Base-by-base conservation (phyloP, 305 asterid species). In the Rubia occidens region DNA sequence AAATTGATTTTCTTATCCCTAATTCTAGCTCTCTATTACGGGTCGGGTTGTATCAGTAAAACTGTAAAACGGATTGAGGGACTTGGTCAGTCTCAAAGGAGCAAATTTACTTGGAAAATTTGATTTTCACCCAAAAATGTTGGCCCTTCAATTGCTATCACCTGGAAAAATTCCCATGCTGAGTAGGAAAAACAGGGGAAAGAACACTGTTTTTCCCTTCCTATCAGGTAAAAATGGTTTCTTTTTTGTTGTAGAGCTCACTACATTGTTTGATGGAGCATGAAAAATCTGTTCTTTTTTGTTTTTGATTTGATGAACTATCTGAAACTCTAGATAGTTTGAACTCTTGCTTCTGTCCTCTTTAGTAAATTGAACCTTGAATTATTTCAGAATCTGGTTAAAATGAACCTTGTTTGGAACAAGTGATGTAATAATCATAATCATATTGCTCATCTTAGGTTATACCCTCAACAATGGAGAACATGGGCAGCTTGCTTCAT, bases 401-500 rank as follows among this genome's bases (percentile, higher is more conserved):
- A 37, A 37, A 3, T 32, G 37, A 32, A 32, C 37, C 37, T 32
- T 32, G 37, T 37, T 37, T 37, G 40, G 40, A 37, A 37, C 4
- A 37, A 51, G 56, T 51, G 56, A 51, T 51, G 56, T 51, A 37
- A 37, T 37, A 37, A 37, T 5, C 7, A 37, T 37, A 37, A 37
- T 37, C 40, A 37, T 37, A 5, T 21, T 24, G 26, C 51, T 15
- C 51, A 32, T 68, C 67, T 47, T 79, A 84, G 89, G 76, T 73
- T 75, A 67, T 77, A 82, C 78, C 84, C 89, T 10, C 84, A 78
- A 68, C 89, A 86, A 43, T 88, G 91, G 91, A 80, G 79, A 83
- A 79, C 86, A 69, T 86, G 91, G 90, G 87, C 84, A 39, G 87
- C 87, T n/a, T 75, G 86, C 64, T 83, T 78, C 56, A 88, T 86